Conservation (phyloP, 163 green algal species). For the Chlamydomonas reinhardtii region DNA sequence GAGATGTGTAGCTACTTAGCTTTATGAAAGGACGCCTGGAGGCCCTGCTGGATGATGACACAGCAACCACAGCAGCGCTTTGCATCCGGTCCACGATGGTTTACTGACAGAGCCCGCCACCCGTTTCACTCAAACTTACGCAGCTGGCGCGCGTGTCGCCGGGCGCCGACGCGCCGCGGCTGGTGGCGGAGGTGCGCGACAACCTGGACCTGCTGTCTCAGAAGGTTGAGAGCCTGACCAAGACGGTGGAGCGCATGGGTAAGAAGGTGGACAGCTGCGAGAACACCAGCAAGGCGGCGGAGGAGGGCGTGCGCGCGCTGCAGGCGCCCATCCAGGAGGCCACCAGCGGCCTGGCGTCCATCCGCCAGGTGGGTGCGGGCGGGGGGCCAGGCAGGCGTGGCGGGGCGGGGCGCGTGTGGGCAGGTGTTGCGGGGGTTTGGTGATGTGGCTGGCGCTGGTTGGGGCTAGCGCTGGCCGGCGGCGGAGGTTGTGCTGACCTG, state of each 20-base stretch:
- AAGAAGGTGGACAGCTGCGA: constrained; percentile 18
- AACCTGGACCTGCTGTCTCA: constrained; percentile 1
- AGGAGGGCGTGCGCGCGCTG: constrained; percentile 14
- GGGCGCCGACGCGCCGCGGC: neutral
- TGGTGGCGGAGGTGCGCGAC: constrained; percentile 11
- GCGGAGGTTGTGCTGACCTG: too few relatives aligned
- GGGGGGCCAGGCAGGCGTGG: neutral
- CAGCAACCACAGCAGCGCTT: too few relatives aligned
- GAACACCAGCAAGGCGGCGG: neutral
- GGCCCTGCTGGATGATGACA: too few relatives aligned
- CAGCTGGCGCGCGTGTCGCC: constrained; percentile 17
- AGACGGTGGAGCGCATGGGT: neutral
- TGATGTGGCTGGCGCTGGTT: neutral
- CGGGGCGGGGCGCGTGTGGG: neutral
- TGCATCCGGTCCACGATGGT: too few relatives aligned
- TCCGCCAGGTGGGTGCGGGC: constrained; percentile 25
- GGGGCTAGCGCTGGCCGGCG: too few relatives aligned
- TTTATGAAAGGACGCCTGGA: too few relatives aligned
- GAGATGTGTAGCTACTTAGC: too few relatives aligned
- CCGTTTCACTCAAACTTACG: too few relatives aligned
- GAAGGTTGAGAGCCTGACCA: constrained; percentile 14
- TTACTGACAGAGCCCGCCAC: too few relatives aligned
- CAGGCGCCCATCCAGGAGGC: constrained; percentile 13
- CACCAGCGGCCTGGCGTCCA: neutral
- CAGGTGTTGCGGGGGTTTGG: neutral